Evolutionary conservation across 148 eudicot species (phyloP).

Genomic region (Vaccinium corymbosum): DNA sequence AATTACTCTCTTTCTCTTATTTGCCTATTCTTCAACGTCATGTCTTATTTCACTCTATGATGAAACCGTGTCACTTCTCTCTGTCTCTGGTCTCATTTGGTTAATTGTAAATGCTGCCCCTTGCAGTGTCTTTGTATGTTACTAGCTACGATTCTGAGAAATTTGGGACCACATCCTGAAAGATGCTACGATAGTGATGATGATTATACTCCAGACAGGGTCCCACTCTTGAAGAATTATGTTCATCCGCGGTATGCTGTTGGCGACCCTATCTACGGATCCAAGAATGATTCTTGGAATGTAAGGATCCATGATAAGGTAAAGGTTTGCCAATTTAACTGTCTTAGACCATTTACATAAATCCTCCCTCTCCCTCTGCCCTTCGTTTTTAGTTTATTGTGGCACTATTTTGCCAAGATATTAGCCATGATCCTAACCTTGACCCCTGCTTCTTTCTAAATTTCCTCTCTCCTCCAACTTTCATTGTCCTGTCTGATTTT

Average conservation of each 20-base stretch:
- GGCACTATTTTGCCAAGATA: not conserved
- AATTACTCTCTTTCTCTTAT: not conserved
- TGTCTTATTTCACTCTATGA: not conserved
- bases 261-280: conserved; percentile 40
- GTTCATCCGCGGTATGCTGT: conserved; percentile 44
- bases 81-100: conserved; percentile 24
- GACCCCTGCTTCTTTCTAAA: not conserved
- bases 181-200: conserved; percentile 75
- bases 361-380: not conserved
- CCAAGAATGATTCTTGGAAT: conserved; percentile 41
- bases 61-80: not conserved
- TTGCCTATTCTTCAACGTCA: not conserved
- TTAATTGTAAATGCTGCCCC: not conserved
- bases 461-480: not conserved
- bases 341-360: conserved; percentile 4
- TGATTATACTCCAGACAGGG: conserved; percentile 58
- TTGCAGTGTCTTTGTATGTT: conserved; percentile 48
- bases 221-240: conserved; percentile 68
- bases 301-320: conserved; percentile 34
- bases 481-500: not conserved
- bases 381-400: not conserved
- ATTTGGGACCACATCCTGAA: conserved; percentile 62
- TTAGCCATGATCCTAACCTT: not conserved
- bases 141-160: conserved; percentile 70
- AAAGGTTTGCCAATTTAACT: not conserved